A percentile compares a stretch with the other conserved stretches of the same genome.
These are phyloP conservation scores for Pseudozyma sp. DNA, from an alignment of 1,284 basidiomycete species.

Conservation along the genomic window DNA sequence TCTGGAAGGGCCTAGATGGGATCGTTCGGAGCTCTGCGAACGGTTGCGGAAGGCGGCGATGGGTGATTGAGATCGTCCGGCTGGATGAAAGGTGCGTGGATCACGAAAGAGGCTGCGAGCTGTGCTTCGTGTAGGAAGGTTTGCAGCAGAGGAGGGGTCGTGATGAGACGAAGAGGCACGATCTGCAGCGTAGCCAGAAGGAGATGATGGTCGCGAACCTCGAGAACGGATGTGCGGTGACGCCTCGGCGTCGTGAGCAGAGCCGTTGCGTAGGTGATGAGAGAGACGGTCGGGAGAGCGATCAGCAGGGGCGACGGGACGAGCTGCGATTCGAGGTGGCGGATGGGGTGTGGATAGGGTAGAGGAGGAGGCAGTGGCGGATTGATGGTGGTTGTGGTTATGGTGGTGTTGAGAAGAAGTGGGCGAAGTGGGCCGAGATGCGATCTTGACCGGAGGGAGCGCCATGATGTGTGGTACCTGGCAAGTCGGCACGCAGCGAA, in stretches of 20 bases:
- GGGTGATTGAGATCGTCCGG: constrained; percentile 47
- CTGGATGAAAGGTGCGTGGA: constrained; percentile 37
- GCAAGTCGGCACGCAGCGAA: constrained; percentile 2
- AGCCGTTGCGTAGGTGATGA: constrained; percentile 29
- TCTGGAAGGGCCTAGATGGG: constrained; percentile 39
- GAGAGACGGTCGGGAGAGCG: constrained; percentile 40
- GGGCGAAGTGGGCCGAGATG: constrained; percentile 35
- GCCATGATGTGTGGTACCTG: constrained; percentile 12
- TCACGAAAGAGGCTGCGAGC: constrained; percentile 50
- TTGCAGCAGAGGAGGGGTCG: constrained; percentile 16
- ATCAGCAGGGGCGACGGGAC: constrained; percentile 36
- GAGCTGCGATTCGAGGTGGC: constrained; percentile 35
- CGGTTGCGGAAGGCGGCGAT: constrained; percentile 43
- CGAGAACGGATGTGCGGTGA: constrained; percentile 29
- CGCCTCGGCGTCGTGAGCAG: constrained; percentile 26
- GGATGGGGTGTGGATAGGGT: constrained; percentile 17
- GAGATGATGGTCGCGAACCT: constrained; percentile 32
- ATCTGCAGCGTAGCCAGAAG: constrained; percentile 27
- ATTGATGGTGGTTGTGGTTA: constrained; percentile 2
- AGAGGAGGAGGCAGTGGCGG: constrained; percentile 9
- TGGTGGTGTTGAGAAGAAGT: constrained; percentile 25
- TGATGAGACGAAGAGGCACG: constrained; percentile 29
- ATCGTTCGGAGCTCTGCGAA: constrained; percentile 44
- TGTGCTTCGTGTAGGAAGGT: constrained; percentile 30
- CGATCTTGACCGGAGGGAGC: constrained; percentile 43